These are phyloP conservation scores for Kwoniella sp. DNA, from an alignment of 768 basidiomycete species.

Conservation along the genomic window DNA sequence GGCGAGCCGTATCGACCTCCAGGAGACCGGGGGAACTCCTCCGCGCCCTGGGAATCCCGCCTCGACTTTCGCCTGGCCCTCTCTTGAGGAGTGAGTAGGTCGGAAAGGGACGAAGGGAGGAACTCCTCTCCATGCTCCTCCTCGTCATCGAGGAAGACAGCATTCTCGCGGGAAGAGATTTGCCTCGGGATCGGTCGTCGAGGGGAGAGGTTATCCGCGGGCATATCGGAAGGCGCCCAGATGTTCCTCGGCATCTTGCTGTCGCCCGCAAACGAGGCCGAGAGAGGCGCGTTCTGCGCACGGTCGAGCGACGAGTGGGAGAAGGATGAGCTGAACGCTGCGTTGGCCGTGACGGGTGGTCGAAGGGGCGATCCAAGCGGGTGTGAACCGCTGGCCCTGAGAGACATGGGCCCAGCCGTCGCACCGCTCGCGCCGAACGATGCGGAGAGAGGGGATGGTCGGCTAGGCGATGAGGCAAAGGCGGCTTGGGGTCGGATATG, in stretches of 20 bases:
- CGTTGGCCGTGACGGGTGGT: conserved; percentile 29
- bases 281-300: conserved; percentile 24
- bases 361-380: conserved; percentile 24
- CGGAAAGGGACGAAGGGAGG: conserved; percentile 78
- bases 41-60: conserved; percentile 37
- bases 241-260: conserved; percentile 21
- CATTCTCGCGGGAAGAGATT: conserved; percentile 17
- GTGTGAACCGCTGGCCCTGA: conserved; percentile 21
- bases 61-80: conserved; percentile 65
- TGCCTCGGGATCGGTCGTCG: conserved; percentile 25
- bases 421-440: conserved; percentile 50
- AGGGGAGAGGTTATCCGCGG: conserved; percentile 33
- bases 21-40: conserved; percentile 19
- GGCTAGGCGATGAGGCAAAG: conserved; percentile 48
- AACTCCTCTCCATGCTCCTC: conserved; percentile 64
- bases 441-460: conserved; percentile 41
- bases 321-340: conserved; percentile 32
- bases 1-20: not conserved
- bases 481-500: conserved; percentile 16
- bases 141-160: conserved; percentile 59
- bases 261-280: conserved; percentile 41
- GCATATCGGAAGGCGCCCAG: conserved; percentile 34
- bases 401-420: conserved; percentile 47
- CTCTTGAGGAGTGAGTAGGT: conserved; percentile 84
- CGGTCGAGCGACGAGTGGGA: conserved; percentile 25